Evolutionary conservation across 495 filamentous ascomycete genomes (phyloP), one percentile per base, ranked within the genome.

Genomic region (Elaphomyces granulatus): DNA sequence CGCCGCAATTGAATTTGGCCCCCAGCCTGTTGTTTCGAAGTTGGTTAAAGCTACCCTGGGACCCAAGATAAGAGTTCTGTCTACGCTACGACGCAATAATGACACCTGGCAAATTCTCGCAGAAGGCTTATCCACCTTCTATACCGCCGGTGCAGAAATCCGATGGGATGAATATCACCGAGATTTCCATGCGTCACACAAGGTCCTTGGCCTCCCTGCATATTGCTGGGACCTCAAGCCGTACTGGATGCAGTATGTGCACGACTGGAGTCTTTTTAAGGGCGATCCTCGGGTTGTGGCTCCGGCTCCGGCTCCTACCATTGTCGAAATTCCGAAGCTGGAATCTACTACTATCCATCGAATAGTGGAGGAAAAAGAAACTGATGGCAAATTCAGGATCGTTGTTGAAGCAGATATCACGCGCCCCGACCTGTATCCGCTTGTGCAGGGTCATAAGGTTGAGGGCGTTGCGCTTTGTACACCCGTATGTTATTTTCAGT

Each of bases 221-320:
- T 71, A 71, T 38, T 26, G 15, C 4, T 41, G 32, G 23, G 20
- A 85, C 34, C 52, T 71, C 8, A 82, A 81, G 57, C 66, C 75
- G 44, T 82, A 80, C 57, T 84, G 81, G 81, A 72, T 87, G 15
- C 67, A 77, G 9, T 87, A 87, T 55, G 67, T 64, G 10, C 76
- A 81, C 42, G 61, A 72, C 45, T 74, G 67, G 55, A 67, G 52
- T 20, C 49, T 74, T 16, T 46, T 48, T 8, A 72, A 70, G 45
- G 65, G 66, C 58, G 21, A 45, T 44, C 4, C 50, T 17, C 47
- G 45, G 0, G 40, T 41, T 32, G 51, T 55, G 42, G 30, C 28
- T 0, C 32, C 59, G 2, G 47, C 53, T 2, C 46, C 63, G n/a
- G 53, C 52, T n/a, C 47, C 59, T 15, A 52, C 54, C 8, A 60